These are phyloP conservation scores for Herpetomonas samuelpessoai DNA, from an alignment of 208 protist species.

Conservation along the genomic window DNA sequence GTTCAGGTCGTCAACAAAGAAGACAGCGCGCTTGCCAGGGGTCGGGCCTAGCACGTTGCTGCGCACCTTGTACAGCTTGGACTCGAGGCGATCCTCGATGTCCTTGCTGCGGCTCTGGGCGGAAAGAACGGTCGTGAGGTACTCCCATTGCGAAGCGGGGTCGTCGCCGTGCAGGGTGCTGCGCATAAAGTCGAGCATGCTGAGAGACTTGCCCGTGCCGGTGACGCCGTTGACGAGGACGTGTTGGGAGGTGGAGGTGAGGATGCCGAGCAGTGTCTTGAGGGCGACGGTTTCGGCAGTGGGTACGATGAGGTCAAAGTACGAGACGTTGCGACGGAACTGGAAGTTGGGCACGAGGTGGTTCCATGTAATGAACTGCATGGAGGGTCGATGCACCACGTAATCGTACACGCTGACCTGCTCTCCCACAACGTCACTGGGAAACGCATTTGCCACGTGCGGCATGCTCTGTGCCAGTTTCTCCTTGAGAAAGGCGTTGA, in stretches of 20 bases:
- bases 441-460: conserved; percentile 17
- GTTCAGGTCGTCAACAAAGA: conserved; percentile 96
- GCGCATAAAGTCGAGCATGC: conserved; percentile 69
- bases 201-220: conserved; percentile 94
- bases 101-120: conserved; percentile 91
- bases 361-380: conserved; percentile 89
- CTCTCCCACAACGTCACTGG: conserved; percentile 2
- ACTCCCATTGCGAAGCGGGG: conserved; percentile 76
- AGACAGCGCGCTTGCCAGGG: conserved; percentile 85
- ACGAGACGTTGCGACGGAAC: conserved; percentile 80
- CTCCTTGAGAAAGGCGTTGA: conserved; percentile 82
- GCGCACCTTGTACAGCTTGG: conserved; percentile 93
- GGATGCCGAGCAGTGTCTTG: conserved; percentile 73
- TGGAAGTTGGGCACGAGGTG: conserved; percentile 91
- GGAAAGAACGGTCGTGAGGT: conserved; percentile 91
- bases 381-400: conserved; percentile 87
- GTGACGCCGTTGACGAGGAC: conserved; percentile 94
- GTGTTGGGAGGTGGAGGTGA: conserved; percentile 70
- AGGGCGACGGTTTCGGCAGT: conserved; percentile 92
- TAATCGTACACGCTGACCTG: conserved; percentile 91
- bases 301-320: conserved; percentile 96
- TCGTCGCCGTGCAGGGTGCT: conserved; percentile 69
- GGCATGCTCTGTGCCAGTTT: conserved; percentile 71
- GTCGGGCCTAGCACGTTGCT: conserved; percentile 86
- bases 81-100: conserved; percentile 93